Evolutionary conservation across 2,329 filamentous ascomycete species (phyloP).

Genomic region (Karstenula rhodostoma): DNA sequence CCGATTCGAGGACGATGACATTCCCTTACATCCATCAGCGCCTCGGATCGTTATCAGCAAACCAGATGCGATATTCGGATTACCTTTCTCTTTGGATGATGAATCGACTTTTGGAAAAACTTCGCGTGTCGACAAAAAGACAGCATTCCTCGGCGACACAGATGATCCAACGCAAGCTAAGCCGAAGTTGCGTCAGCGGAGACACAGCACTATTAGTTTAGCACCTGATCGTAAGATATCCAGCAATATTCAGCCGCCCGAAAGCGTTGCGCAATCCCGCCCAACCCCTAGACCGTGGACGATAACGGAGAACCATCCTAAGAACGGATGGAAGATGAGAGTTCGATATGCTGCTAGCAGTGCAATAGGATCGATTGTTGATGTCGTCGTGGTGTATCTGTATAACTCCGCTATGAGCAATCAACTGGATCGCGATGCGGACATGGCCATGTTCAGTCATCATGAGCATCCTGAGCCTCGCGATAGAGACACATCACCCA

Average conservation of each 20-base stretch:
- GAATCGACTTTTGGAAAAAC: background rate
- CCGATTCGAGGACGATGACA: conserved; percentile 7
- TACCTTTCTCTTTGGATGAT: background rate
- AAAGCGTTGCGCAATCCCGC: background rate
- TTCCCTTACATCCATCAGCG: conserved; percentile 10
- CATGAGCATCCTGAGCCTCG: background rate
- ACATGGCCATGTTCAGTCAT: conserved; percentile 13
- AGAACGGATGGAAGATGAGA: conserved; percentile 14
- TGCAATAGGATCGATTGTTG: background rate
- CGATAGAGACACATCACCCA: conserved; percentile 3
- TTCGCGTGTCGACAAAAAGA: background rate
- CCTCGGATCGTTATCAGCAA: conserved; percentile 13
- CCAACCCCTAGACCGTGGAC: conserved; percentile 11
- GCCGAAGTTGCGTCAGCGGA: conserved; percentile 3
- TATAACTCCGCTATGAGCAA: conserved; percentile 11
- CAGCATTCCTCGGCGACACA: conserved; percentile 1
- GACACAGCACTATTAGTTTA: conserved; percentile 4
- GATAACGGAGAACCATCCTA: conserved; percentile 1
- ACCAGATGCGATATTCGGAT: background rate
- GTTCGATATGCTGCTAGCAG: background rate
- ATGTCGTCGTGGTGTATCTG: conserved; percentile 11
- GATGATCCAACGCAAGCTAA: background rate
- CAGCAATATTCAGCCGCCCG: background rate
- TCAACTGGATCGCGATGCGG: conserved; percentile 10
- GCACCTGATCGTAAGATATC: background rate